phyloP scores from a whole-genome alignment of 805 yeast species.

The Kuraishia hungarica region DNA sequence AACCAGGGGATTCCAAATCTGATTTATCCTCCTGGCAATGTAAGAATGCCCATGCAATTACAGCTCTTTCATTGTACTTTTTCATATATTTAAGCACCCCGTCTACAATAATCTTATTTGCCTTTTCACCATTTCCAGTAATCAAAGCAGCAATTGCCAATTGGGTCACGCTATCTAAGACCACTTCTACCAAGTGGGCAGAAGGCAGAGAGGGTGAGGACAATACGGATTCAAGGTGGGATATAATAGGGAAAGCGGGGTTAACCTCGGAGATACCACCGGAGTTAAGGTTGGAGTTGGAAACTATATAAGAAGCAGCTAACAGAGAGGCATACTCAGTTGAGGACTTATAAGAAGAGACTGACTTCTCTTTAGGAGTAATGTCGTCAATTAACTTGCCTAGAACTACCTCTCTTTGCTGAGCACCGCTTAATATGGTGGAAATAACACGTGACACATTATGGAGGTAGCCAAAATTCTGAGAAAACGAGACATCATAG shows the following conservation, averaged over 20 bases:
- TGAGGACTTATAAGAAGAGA: neutral
- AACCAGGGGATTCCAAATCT: constrained; percentile 8
- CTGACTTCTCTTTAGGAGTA: too few species aligned
- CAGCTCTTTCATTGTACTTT: constrained; percentile 51
- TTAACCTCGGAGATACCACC: too few species aligned
- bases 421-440: neutral
- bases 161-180: neutral
- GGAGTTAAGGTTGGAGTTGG: neutral
- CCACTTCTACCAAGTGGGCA: neutral
- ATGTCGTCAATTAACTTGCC: neutral
- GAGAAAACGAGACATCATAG: neutral
- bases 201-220: neutral
- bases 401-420: neutral
- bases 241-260: too few species aligned
- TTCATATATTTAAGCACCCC: constrained; percentile 24
- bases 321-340: neutral
- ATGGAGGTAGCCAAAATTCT: neutral
- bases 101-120: neutral
- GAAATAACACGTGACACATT: neutral
- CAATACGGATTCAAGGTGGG: neutral
- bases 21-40: constrained; percentile 25
- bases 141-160: neutral
- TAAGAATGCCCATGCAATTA: constrained; percentile 46
- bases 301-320: neutral
- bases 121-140: neutral